A percentile compares a stretch with the other conserved stretches of the same genome.
phyloP scores from a whole-genome alignment of 2,329 filamentous ascomycete species.

The Aspergillus pseudotamarii region DNA sequence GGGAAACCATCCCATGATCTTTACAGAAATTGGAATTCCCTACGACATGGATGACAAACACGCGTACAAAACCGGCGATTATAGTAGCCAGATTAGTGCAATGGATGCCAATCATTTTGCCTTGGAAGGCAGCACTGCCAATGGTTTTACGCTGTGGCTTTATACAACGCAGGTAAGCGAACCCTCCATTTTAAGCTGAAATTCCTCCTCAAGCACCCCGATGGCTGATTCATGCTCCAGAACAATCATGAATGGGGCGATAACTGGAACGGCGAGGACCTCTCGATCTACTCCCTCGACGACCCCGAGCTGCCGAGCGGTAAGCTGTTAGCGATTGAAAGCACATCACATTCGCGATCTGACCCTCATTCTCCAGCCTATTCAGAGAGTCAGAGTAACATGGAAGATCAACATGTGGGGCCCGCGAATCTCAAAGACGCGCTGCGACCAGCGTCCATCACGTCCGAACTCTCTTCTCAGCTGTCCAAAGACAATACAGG shows the following conservation, averaged over 20 bases:
- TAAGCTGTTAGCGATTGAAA: slow-evolving; percentile 34
- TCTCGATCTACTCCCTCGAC: slow-evolving; percentile 86
- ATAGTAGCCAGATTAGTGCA: slow-evolving; percentile 85
- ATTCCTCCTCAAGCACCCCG: not conserved
- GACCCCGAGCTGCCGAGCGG: slow-evolving; percentile 63
- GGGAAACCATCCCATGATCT: slow-evolving; percentile 83
- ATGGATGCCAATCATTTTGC: slow-evolving; percentile 97
- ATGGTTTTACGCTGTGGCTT: slow-evolving; percentile 87
- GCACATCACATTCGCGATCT: slow-evolving; percentile 39
- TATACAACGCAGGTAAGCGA: slow-evolving; percentile 69
- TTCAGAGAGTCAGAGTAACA: slow-evolving; percentile 54
- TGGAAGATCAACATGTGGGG: slow-evolving; percentile 58
- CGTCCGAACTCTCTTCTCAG: slow-evolving; percentile 55
- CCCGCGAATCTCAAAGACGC: slow-evolving; percentile 76
- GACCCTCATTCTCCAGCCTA: slow-evolving; percentile 54
- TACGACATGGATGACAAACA: slow-evolving; percentile 98
- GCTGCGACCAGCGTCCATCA: slow-evolving; percentile 60
- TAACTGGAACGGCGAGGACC: slow-evolving; percentile 95
- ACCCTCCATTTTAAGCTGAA: not conserved
- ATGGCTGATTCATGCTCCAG: slow-evolving; percentile 39
- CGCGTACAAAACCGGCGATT: slow-evolving; percentile 94
- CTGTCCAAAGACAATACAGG: slow-evolving; percentile 68
- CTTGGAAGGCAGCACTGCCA: slow-evolving; percentile 78
- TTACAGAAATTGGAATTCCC: slow-evolving; percentile 95
- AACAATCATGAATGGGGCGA: slow-evolving; percentile 91